A percentile compares a stretch with the other conserved stretches of the same genome.
These are phyloP conservation scores for Rutstroemia sp. DNA, from an alignment of 2,329 filamentous ascomycete species.

Conservation along the genomic window DNA sequence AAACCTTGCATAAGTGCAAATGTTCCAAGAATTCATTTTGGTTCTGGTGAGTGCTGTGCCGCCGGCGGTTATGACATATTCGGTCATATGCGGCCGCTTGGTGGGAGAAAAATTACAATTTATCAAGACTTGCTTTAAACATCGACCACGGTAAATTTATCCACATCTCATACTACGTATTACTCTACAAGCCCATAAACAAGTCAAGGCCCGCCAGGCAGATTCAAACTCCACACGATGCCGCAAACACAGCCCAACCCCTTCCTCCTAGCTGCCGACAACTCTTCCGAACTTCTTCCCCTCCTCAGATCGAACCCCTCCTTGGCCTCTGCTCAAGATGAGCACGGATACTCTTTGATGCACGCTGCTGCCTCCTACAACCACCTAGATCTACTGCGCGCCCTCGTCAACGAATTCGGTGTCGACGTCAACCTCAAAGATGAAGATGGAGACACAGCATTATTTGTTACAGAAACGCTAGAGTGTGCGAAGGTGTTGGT, in stretches of 20 bases:
- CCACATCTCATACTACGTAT: too few relatives aligned
- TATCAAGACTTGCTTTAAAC: too few relatives aligned
- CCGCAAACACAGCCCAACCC: constrained; percentile 41
- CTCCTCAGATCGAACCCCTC: constrained; percentile 67
- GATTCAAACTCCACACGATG: constrained; percentile 4
- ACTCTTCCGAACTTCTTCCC: constrained; percentile 63
- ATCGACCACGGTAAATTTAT: too few relatives aligned
- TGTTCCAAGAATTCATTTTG: too few relatives aligned
- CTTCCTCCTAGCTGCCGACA: constrained; percentile 75
- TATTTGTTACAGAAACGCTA: constrained; percentile 83
- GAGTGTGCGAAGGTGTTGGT: constrained; percentile 73
- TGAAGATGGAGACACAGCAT: constrained; percentile 87
- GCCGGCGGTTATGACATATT: neutral
- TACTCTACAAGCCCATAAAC: too few relatives aligned
- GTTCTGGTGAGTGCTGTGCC: too few relatives aligned
- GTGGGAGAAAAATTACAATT: neutral
- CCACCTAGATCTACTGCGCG: constrained; percentile 71
- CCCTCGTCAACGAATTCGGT: constrained; percentile 66
- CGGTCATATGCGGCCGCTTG: neutral
- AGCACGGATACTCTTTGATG: constrained; percentile 87
- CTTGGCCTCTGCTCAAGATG: constrained; percentile 76
- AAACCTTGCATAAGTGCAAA: too few relatives aligned
- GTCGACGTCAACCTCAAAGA: constrained; percentile 78
- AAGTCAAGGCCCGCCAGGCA: neutral
- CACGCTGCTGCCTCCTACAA: constrained; percentile 93